Conservation (phyloP, 2,329 filamentous ascomycete genomes). For the Sclerotinia spermophila region DNA sequence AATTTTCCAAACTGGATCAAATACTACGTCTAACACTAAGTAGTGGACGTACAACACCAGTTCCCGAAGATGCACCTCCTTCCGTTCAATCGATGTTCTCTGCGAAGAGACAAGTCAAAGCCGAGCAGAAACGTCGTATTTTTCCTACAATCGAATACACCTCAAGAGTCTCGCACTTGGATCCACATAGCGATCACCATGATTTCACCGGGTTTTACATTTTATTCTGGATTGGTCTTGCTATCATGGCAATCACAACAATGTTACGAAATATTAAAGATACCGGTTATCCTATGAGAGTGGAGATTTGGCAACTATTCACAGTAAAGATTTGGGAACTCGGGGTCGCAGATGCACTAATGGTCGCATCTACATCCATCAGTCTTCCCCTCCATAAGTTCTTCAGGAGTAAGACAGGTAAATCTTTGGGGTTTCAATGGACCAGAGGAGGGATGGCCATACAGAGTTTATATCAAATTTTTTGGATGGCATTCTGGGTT, state of each 20-base stretch:
- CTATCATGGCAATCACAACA: conserved; percentile 96
- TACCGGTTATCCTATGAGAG: conserved; percentile 79
- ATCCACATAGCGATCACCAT: conserved; percentile 83
- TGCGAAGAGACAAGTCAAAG: conserved; percentile 77
- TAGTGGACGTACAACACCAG: conserved; percentile 78
- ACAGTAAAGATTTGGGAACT: conserved; percentile 86
- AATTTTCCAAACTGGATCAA: not conserved
- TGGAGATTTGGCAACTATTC: conserved; percentile 85
- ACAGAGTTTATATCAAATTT: conserved; percentile 75
- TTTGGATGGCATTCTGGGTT: conserved; percentile 82
- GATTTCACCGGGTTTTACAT: conserved; percentile 98
- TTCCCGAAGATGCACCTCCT: conserved; percentile 87
- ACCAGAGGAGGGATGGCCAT: conserved; percentile 70
- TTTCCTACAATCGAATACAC: conserved; percentile 94
- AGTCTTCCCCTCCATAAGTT: conserved; percentile 70
- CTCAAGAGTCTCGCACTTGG: conserved; percentile 90
- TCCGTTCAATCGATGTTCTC: conserved; percentile 83
- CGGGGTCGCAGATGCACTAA: conserved; percentile 75
- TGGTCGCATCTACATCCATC: conserved; percentile 73
- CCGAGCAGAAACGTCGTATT: conserved; percentile 74
- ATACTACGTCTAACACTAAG: conserved; percentile 19
- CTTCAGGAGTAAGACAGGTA: conserved; percentile 52
- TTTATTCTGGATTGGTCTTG: conserved; percentile 94
- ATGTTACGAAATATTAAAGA: conserved; percentile 91
- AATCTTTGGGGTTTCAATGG: conserved; percentile 64